A percentile compares a stretch with the other conserved stretches of the same genome.
Conservation (phyloP, 371 early-diverging fungal genomes). For the Syncephalastrum contaminatum region DNA sequence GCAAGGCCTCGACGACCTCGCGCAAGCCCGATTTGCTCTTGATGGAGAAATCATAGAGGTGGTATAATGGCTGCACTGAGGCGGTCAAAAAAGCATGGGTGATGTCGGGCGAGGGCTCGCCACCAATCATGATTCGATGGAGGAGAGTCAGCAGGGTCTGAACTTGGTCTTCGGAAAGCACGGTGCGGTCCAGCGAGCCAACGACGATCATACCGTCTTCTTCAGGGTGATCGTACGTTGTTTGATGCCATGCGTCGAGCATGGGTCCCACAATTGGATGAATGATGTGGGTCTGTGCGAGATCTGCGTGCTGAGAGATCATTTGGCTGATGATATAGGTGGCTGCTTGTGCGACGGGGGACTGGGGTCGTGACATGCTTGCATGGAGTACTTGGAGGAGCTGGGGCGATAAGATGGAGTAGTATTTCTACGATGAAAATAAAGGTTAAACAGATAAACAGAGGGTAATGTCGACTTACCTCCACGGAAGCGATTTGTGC, state of each 20-base stretch:
- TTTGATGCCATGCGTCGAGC: conserved; percentile 26
- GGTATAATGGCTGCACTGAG: conserved; percentile 57
- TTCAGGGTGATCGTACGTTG: conserved; percentile 5
- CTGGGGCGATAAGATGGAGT: conserved; percentile 59
- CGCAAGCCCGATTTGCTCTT: conserved; percentile 51
- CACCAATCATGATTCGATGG: conserved; percentile 59
- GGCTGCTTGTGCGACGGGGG: conserved; percentile 40
- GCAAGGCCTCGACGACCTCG: conserved; percentile 48
- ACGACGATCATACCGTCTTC: not conserved
- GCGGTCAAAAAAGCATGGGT: conserved; percentile 52
- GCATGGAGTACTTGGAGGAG: conserved; percentile 27
- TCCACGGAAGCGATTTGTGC: conserved; percentile 60
- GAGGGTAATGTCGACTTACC: conserved; percentile 9
- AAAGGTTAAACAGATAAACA: not conserved
- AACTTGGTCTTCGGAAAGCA: conserved; percentile 44
- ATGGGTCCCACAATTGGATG: conserved; percentile 47
- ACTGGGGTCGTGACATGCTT: conserved; percentile 12
- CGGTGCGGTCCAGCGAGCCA: conserved; percentile 30
- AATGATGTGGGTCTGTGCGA: conserved; percentile 54
- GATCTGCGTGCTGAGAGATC: conserved; percentile 44
- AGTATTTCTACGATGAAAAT: conserved; percentile 34
- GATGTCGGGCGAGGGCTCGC: conserved; percentile 63
- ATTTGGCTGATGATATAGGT: conserved; percentile 59
- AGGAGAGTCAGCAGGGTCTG: conserved; percentile 39
- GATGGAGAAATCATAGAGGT: conserved; percentile 57